Evolutionary conservation across 2,329 filamentous ascomycete species (phyloP).

Genomic region (Parastagonospora nodorum): DNA sequence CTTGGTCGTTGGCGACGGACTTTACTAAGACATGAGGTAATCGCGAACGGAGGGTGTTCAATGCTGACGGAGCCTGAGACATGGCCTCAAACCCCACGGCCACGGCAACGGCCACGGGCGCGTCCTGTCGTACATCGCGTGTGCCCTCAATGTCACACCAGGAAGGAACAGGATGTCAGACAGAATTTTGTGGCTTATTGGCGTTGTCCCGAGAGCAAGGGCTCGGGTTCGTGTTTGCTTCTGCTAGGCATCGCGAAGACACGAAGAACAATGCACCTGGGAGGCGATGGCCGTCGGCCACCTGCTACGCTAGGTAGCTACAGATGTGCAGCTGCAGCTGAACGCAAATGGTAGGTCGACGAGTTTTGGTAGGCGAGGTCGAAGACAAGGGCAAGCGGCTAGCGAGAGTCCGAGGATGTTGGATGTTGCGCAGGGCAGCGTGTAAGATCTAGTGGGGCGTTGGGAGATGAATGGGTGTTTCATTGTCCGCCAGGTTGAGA

Average conservation of each 20-base stretch:
- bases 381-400: not conserved
- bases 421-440: not conserved
- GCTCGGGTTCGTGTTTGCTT: conserved; percentile 9
- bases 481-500: not conserved
- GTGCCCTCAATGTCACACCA: conserved; percentile 1
- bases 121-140: conserved; percentile 5
- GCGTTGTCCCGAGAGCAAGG: conserved; percentile 9
- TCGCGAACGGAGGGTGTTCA: conserved; percentile 1
- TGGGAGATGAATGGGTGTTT: conserved; percentile 4
- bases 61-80: not conserved
- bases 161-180: conserved; percentile 1
- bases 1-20: not conserved
- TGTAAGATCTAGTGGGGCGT: conserved; percentile 1
- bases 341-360: not conserved
- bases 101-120: conserved; percentile 1
- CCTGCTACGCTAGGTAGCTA: not conserved
- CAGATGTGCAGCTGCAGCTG: conserved; percentile 1
- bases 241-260: conserved; percentile 1
- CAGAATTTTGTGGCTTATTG: conserved; percentile 4
- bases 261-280: conserved; percentile 1
- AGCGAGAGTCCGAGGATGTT: conserved; percentile 3
- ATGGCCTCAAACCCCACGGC: conserved; percentile 1
- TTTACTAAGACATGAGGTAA: not conserved
- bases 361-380: conserved; percentile 1
- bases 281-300: conserved; percentile 2